Evolutionary conservation across 345 rosid genomes (phyloP).

Genomic region (Eucalyptus viminalis): DNA sequence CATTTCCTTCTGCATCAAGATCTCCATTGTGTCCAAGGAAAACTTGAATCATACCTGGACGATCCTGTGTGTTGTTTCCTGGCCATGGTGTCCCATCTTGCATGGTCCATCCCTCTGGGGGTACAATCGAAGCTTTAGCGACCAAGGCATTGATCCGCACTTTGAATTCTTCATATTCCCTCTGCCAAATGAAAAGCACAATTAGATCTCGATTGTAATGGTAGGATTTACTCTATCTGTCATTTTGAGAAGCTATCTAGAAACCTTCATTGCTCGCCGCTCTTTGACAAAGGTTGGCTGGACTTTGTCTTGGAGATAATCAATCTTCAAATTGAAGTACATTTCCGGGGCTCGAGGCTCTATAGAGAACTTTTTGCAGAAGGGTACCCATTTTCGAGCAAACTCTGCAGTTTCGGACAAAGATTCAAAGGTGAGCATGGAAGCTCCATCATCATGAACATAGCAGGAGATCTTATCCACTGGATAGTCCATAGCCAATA

Average conservation of each 20-base stretch:
- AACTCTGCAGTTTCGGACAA: conserved; percentile 76
- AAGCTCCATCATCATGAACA: conserved; percentile 92
- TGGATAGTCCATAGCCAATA: conserved; percentile 93
- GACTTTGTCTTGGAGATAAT: conserved; percentile 95
- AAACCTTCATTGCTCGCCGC: conserved; percentile 94
- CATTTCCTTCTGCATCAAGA: conserved; percentile 70
- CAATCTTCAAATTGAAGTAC: conserved; percentile 67
- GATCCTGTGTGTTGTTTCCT: conserved; percentile 96
- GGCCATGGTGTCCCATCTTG: conserved; percentile 99
- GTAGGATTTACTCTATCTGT: neutral
- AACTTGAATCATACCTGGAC: conserved; percentile 96
- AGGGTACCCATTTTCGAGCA: conserved; percentile 84
- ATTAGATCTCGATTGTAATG: neutral
- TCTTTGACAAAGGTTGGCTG: conserved; percentile 94
- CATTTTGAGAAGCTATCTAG: neutral
- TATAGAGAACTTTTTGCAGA: conserved; percentile 58
- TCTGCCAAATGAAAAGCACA: conserved; percentile 19
- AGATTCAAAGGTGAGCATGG: conserved; percentile 91
- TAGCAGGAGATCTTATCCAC: conserved; percentile 94
- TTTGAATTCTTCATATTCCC: conserved; percentile 96
- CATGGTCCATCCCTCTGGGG: conserved; percentile 93
- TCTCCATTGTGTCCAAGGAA: conserved; percentile 88
- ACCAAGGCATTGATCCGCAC: conserved; percentile 82
- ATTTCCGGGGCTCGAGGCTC: conserved; percentile 78
- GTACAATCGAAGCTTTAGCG: conserved; percentile 76